Evolutionary conservation across 2,329 filamentous ascomycete genomes (phyloP), one percentile per base, ranked within the genome.

Genomic region (Colletotrichum godetiae): DNA sequence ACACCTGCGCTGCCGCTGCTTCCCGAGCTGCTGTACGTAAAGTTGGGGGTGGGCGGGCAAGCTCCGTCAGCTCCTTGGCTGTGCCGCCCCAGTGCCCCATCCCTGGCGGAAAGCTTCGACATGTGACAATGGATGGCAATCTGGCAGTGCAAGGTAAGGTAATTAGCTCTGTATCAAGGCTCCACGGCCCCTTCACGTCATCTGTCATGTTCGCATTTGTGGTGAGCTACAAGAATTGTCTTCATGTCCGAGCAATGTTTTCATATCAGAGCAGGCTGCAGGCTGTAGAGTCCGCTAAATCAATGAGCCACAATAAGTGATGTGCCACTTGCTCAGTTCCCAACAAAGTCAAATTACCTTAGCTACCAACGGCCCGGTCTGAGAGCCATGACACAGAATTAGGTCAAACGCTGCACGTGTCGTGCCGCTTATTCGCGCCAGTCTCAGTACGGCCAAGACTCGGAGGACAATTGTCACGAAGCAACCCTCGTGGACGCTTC

Each of bases 101-200:
- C 64, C 27, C 67, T 57, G 55, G 70, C 56, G 46, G 60, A 60
- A 55, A 72, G 55, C 58, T 72, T 55, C 53, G 70, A 73, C 73
- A 74, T 74, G 73, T 73, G 73, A 74, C 33, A 73, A 66, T 68
- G 42, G 42, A 19, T 49, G 7, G 57, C 49, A 35, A 60, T 67
- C 56, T 27, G 56, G 8, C 10, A 33, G 61, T 22, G 29, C 46
- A 35, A 15, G 29, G 22, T 35, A 49, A 29, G 27, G 27, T 29
- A 29, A 29, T 29, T 49, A 7, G 11, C 15, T 37, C 13, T 29
- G 35, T 15, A 12, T 27, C 4, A 12, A 27, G 29, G 27, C 42
- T 46, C 27, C 59, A 11, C 27, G 61, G 46, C 31, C n/a, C n/a
- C 22, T 37, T 55, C 5, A 11, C 19, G 19, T 27, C 10, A 31